These are phyloP conservation scores for Eucalyptus virginea DNA, from an alignment of 345 rosid species.

Conservation along the genomic window DNA sequence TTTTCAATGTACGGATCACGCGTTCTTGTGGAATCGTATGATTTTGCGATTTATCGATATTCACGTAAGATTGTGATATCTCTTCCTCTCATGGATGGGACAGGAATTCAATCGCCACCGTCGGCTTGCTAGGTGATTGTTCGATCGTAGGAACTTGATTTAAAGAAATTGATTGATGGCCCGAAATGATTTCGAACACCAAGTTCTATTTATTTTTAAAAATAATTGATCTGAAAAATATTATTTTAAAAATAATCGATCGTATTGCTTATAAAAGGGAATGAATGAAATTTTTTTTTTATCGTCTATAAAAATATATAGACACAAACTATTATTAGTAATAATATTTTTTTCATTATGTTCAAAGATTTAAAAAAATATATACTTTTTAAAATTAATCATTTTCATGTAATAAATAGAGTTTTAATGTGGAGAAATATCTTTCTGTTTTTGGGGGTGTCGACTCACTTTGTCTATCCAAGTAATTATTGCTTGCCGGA, in stretches of 20 bases:
- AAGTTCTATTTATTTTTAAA: no score
- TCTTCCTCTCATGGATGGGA: not conserved
- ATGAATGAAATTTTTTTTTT: no score
- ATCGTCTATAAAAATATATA: no score
- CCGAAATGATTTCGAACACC: not conserved
- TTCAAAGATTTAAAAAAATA: no score
- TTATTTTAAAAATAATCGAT: no score
- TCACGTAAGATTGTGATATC: not conserved
- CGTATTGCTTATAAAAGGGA: no score
- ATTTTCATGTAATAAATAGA: no score
- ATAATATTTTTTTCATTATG: no score
- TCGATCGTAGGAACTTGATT: not conserved
- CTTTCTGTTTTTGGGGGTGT: not conserved
- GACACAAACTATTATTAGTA: no score
- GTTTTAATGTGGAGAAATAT: not conserved
- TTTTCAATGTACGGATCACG: not conserved
- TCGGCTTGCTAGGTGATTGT: not conserved
- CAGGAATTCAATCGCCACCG: not conserved
- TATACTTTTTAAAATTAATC: no score
- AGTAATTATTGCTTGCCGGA: not conserved
- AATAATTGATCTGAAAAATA: no score
- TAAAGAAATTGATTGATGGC: not conserved
- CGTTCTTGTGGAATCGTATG: not conserved
- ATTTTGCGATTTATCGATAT: not conserved
- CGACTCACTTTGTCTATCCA: fast-evolving